Percentiles rank a stretch among this genome's conserved stretches.
Evolutionary conservation across 2,329 filamentous ascomycete genomes (phyloP).

Genomic region (Microdochium trichocladiopsis): DNA sequence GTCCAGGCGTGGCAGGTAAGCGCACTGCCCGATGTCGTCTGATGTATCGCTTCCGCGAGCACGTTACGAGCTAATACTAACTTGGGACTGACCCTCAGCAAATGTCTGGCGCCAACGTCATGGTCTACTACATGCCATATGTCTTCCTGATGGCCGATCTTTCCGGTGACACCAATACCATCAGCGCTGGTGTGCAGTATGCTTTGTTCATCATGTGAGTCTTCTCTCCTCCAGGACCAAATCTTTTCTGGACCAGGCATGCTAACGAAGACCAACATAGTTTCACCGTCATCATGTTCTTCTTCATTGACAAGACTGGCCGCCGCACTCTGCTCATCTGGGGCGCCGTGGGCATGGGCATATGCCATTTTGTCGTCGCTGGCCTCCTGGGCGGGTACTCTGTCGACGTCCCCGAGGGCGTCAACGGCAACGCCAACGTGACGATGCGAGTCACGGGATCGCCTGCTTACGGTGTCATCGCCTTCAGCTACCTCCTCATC

Average conservation of each 20-base stretch:
- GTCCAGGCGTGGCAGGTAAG: constrained; percentile 48
- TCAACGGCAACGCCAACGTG: constrained; percentile 44
- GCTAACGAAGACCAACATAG: constrained; percentile 9
- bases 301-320: constrained; percentile 47
- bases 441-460: constrained; percentile 42
- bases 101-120: constrained; percentile 43
- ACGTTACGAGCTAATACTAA: not conserved
- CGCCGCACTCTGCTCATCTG: constrained; percentile 58
- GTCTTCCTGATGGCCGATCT: constrained; percentile 54
- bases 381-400: constrained; percentile 43
- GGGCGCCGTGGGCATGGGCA: constrained; percentile 59
- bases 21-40: not conserved
- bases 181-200: constrained; percentile 50
- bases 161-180: constrained; percentile 40
- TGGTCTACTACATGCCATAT: constrained; percentile 54
- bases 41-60: not conserved
- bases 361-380: constrained; percentile 50
- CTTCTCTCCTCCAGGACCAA: no score
- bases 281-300: constrained; percentile 39
- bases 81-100: constrained; percentile 25
- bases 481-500: constrained; percentile 58
- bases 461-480: constrained; percentile 55
- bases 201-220: constrained; percentile 36
- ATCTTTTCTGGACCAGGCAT: no score
- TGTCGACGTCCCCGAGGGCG: constrained; percentile 28